A percentile compares a stretch with the other conserved stretches of the same genome.
Evolutionary conservation across 2,329 filamentous ascomycete species (phyloP).

Genomic region (Moelleriella libera): DNA sequence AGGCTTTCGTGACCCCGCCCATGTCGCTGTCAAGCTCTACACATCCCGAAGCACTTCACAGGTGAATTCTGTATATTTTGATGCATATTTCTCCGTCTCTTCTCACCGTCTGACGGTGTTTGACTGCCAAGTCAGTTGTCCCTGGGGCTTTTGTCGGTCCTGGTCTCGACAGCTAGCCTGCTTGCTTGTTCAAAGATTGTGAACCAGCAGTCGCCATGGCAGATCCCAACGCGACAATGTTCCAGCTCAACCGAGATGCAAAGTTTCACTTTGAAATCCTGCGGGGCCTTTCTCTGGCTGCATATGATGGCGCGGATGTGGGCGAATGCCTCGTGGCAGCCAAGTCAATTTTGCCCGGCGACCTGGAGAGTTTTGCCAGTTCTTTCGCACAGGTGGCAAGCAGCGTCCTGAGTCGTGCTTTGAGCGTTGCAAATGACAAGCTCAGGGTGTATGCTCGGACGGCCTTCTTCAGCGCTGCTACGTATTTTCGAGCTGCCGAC

Average conservation of each 20-base stretch:
- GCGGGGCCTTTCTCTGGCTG: background rate
- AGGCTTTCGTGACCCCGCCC: too few species aligned
- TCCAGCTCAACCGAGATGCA: constrained; percentile 1
- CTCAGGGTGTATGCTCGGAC: constrained; percentile 11
- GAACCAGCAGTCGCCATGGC: background rate
- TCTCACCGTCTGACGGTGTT: too few species aligned
- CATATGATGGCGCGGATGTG: constrained; percentile 1
- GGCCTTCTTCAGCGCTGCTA: constrained; percentile 21
- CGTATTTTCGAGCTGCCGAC: constrained; percentile 25
- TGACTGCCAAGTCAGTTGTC: too few species aligned
- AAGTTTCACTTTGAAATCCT: constrained; percentile 1
- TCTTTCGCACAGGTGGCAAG: constrained; percentile 11
- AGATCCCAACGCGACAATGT: background rate
- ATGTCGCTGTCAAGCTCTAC: too few species aligned
- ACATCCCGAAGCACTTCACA: too few species aligned
- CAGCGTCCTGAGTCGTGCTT: constrained; percentile 6
- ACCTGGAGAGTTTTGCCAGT: constrained; percentile 11
- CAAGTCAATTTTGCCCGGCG: constrained; percentile 7
- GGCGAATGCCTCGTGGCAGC: constrained; percentile 10
- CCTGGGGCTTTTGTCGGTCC: too few species aligned
- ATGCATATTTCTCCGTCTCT: too few species aligned
- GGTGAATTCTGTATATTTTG: too few species aligned
- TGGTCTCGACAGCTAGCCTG: too few species aligned
- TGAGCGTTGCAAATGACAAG: constrained; percentile 4
- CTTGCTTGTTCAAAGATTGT: background rate